Percentiles rank a stretch among this genome's conserved stretches.
These are phyloP conservation scores for Vanilla planifolia DNA, from an alignment of 106 monocot genomes.

Conservation along the genomic window DNA sequence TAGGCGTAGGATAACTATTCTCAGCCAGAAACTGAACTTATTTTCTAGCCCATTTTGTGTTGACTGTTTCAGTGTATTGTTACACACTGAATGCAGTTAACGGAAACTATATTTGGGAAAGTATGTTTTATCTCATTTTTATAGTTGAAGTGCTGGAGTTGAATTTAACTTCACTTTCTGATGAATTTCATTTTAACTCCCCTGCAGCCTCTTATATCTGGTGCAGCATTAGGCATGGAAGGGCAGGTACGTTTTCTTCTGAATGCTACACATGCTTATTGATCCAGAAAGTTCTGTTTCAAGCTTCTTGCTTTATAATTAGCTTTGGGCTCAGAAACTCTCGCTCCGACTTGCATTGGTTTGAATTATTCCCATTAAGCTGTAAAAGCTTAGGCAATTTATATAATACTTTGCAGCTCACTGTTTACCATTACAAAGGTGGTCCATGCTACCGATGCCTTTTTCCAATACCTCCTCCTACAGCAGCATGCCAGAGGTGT, in stretches of 20 bases:
- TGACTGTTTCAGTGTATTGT: too few relatives aligned
- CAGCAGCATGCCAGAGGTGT: conserved; percentile 96
- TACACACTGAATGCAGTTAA: too few relatives aligned
- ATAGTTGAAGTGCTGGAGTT: background rate
- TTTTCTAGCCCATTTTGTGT: too few relatives aligned
- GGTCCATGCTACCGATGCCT: conserved; percentile 97
- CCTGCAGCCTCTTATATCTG: conserved; percentile 93
- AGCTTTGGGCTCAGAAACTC: background rate
- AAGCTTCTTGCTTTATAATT: background rate
- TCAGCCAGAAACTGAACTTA: too few relatives aligned
- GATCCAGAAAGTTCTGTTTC: background rate
- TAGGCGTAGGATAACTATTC: too few relatives aligned
- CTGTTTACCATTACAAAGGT: conserved; percentile 90
- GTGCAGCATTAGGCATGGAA: conserved; percentile 94
- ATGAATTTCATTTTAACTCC: background rate
- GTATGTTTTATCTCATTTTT: too few relatives aligned
- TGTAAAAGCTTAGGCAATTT: background rate
- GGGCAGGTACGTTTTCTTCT: conserved; percentile 60
- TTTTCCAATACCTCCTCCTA: conserved; percentile 93
- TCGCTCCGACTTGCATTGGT: background rate
- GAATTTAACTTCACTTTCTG: background rate
- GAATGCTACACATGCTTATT: background rate
- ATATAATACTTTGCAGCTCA: conserved; percentile 66
- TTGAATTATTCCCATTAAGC: background rate
- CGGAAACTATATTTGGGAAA: too few relatives aligned